phyloP scores from a whole-genome alignment of 2,329 filamentous ascomycete species.

The Aspergillus quadricinctus region DNA sequence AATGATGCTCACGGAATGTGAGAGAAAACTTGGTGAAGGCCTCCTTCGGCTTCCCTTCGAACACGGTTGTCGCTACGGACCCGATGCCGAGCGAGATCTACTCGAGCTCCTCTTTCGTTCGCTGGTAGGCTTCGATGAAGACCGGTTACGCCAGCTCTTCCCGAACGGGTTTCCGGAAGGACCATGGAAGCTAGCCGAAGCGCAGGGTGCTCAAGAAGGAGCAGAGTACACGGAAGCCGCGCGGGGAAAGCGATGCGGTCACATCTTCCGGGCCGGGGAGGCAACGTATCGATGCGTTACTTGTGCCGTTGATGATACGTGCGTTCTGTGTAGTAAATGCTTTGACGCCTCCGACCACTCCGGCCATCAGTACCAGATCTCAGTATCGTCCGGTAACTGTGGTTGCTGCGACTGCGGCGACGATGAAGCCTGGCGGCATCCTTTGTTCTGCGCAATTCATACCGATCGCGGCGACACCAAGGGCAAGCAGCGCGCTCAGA shows the following conservation, averaged over 20 bases:
- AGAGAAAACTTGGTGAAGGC: conserved; percentile 78
- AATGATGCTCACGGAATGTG: conserved; percentile 51
- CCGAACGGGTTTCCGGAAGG: conserved; percentile 64
- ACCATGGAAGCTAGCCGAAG: conserved; percentile 72
- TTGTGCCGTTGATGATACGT: conserved; percentile 91
- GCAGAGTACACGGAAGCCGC: conserved; percentile 92
- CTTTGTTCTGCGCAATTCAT: conserved; percentile 86
- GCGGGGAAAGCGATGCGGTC: conserved; percentile 87
- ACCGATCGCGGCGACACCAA: conserved; percentile 57
- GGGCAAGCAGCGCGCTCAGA: conserved; percentile 53
- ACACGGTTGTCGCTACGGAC: conserved; percentile 71
- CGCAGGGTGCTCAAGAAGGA: conserved; percentile 88
- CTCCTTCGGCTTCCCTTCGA: conserved; percentile 71
- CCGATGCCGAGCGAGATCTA: conserved; percentile 66
- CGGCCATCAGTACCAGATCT: conserved; percentile 86
- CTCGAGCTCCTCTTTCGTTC: conserved; percentile 80
- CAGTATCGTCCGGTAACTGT: conserved; percentile 81
- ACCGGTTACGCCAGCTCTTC: conserved; percentile 77
- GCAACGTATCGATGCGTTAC: conserved; percentile 92
- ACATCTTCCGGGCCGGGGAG: conserved; percentile 94
- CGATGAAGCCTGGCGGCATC: conserved; percentile 84
- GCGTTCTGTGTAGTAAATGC: conserved; percentile 87
- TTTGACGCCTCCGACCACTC: conserved; percentile 95
- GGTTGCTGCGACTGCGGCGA: conserved; percentile 98
- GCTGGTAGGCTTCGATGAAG: conserved; percentile 68